Evolutionary conservation across 768 basidiomycete species (phyloP).

Genomic region (Favolaschia claudopus): DNA sequence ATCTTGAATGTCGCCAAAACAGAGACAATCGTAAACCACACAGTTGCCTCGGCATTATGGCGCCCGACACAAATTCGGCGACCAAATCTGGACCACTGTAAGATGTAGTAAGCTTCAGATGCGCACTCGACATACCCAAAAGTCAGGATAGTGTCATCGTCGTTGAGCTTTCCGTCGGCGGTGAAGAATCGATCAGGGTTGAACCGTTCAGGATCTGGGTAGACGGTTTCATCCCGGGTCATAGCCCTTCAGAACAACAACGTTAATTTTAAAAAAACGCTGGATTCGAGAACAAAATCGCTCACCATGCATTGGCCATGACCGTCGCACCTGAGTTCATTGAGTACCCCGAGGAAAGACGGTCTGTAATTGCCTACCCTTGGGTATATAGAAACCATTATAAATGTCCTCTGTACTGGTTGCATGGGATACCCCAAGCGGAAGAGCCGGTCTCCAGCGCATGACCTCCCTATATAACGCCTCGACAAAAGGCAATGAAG

Average conservation of each 20-base stretch:
- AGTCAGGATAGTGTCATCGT: constrained; percentile 10
- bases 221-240: constrained; percentile 36
- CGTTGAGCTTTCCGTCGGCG: constrained; percentile 9
- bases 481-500: constrained; percentile 17
- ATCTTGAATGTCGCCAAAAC: constrained; percentile 12
- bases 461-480: constrained; percentile 24
- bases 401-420: no score
- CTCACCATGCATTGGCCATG: constrained; percentile 46
- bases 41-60: background rate
- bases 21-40: constrained; percentile 9
- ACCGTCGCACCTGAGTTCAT: constrained; percentile 29
- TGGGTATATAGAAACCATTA: no score
- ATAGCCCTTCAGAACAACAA: constrained; percentile 23
- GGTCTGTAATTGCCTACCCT: no score
- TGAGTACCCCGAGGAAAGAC: no score
- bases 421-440: no score
- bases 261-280: background rate
- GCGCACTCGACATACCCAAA: constrained; percentile 9
- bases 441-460: no score
- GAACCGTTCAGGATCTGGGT: constrained; percentile 37
- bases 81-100: constrained; percentile 12
- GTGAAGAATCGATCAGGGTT: constrained; percentile 37
- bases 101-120: no score
- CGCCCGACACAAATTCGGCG: constrained; percentile 15
- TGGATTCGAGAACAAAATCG: background rate